Conservation (phyloP, 495 filamentous ascomycete genomes). For the Pseudoneurospora amorphoporcata region DNA sequence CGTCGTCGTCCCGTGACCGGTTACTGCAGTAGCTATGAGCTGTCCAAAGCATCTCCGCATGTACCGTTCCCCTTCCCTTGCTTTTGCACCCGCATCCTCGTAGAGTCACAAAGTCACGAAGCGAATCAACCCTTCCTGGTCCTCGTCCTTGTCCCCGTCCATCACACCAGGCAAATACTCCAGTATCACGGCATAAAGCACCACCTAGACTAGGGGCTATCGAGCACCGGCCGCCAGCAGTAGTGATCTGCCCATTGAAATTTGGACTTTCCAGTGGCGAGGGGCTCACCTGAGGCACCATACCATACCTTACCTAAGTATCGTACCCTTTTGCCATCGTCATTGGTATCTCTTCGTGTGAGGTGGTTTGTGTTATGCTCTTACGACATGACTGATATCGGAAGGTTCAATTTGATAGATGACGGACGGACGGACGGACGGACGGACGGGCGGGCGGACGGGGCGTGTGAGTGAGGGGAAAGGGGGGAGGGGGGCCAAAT, state of each 20-base stretch:
- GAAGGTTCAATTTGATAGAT: background rate
- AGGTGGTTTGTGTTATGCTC: background rate
- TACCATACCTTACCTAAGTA: background rate
- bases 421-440: background rate
- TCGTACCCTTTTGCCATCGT: background rate
- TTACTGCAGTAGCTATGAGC: background rate
- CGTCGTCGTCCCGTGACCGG: background rate
- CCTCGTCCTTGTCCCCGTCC: background rate
- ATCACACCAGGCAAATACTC: background rate
- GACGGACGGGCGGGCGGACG: background rate
- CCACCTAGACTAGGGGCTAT: background rate
- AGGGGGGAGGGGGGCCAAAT: background rate
- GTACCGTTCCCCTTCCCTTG: background rate
- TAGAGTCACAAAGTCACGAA: background rate
- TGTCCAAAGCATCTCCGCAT: background rate
- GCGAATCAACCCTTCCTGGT: background rate
- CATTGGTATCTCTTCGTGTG: background rate
- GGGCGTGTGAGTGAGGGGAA: background rate
- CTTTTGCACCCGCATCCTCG: background rate
- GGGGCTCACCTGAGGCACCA: background rate
- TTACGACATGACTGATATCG: background rate
- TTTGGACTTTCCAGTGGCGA: background rate
- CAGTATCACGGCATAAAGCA: background rate
- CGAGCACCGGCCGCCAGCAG: background rate
- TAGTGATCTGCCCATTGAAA: background rate